Conservation (phyloP, 805 yeast species). For the Ogataea methylovora region DNA sequence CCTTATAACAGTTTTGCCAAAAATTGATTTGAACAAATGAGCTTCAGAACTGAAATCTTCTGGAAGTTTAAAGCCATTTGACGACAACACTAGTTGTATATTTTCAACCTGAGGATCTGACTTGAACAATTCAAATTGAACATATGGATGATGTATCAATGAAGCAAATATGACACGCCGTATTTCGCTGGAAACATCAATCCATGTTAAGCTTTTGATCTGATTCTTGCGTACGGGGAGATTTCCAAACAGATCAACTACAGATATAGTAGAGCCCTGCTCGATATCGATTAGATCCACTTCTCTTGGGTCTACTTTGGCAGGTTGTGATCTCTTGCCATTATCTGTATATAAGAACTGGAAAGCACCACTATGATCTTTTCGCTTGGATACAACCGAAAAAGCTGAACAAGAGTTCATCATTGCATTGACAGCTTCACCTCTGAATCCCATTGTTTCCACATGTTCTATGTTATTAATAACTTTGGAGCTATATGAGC, state of each 20-base stretch:
- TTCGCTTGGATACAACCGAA: conserved; percentile 38
- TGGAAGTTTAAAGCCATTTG: too few species aligned
- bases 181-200: conserved; percentile 20
- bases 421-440: conserved; percentile 59
- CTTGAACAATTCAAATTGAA: conserved; percentile 11
- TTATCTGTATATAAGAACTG: conserved; percentile 2
- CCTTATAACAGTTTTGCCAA: conserved; percentile 19
- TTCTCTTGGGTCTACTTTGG: background rate
- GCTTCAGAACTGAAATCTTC: too few species aligned
- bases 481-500: conserved; percentile 52
- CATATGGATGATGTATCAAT: conserved; percentile 18
- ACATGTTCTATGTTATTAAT: conserved; percentile 31
- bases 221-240: conserved; percentile 35
- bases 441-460: conserved; percentile 59
- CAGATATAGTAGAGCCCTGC: conserved; percentile 32
- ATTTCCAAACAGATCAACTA: conserved; percentile 32
- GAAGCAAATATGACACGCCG: conserved; percentile 23
- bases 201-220: conserved; percentile 13
- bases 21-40: conserved; percentile 19
- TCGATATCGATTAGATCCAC: background rate
- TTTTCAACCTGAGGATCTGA: conserved; percentile 1
- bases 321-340: background rate
- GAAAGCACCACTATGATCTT: conserved; percentile 23
- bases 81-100: too few species aligned
- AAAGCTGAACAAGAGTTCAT: conserved; percentile 36